phyloP scores from a whole-genome alignment of 805 yeast genomes.

The Martiniozyma abietophila region DNA sequence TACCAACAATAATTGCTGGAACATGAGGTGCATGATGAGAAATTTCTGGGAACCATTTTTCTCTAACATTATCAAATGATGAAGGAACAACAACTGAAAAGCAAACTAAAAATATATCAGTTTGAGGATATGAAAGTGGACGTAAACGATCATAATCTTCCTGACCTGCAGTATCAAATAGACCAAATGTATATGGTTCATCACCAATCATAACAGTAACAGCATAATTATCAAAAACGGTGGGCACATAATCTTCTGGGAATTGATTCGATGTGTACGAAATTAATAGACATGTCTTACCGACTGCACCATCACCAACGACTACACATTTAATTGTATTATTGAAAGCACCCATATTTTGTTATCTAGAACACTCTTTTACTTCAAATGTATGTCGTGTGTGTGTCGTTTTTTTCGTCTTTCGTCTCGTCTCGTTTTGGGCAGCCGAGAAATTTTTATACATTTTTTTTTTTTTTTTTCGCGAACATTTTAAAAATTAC shows the following conservation, averaged over 20 bases:
- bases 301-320: conserved; percentile 99
- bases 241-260: conserved; percentile 97
- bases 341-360: conserved; percentile 12
- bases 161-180: conserved; percentile 98
- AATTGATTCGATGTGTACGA: conserved; percentile 95
- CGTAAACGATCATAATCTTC: conserved; percentile 97
- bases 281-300: conserved; percentile 90
- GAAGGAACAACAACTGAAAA: conserved; percentile 96
- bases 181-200: conserved; percentile 95
- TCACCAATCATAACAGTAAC: conserved; percentile 95
- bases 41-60: conserved; percentile 98
- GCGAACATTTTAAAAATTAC: no score
- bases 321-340: conserved; percentile 82
- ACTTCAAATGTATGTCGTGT: no score
- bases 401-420: background rate
- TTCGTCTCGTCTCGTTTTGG: background rate
- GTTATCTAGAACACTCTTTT: background rate
- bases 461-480: no score
- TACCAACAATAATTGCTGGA: conserved; percentile 94
- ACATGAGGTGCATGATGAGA: conserved; percentile 94
- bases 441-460: background rate
- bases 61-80: conserved; percentile 92
- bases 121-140: conserved; percentile 93
- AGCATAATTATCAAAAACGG: conserved; percentile 95
- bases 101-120: conserved; percentile 93